Base-by-base conservation (phyloP, 2,329 filamentous ascomycete genomes). In the Drechslerella coelobrocha region DNA sequence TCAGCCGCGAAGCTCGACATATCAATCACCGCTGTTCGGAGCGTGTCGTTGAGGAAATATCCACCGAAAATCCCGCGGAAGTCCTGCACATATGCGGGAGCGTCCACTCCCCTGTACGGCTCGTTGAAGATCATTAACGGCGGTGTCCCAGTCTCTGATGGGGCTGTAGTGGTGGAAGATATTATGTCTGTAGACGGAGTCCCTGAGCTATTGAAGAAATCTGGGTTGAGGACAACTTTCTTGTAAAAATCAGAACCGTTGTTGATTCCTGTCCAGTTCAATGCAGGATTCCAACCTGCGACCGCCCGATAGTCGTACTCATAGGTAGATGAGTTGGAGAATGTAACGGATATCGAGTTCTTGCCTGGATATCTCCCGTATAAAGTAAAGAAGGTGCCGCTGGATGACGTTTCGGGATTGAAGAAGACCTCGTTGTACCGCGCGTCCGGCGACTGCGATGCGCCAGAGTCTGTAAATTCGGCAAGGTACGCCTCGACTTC, bases 291-390 rank as follows among this genome's bases (percentile, higher is more conserved):
- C 63, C 63, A 69, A 6, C 41, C 31, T 12, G 63, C 63, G n/a
- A 10, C 56, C 17, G 63, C 63, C 4, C 43, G 41, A 23, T 69
- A 69, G 2, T 37, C 14, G 12, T 69, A 69, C 19, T 56, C 29
- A 17, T 29, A 17, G 1, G 63, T 61, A 3, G 63, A 61, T 7
- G 50, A 26, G 23, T 71, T 65, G n/a, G 66, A 63, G 19, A 52
- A 71, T 6, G 59, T 71, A 21, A 71, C 23, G 17, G 54, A 39
- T n/a, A 71, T 63, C 5, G 26, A 51, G 41, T 71, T 65, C 54
- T 71, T 71, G 17, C 66, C 59, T 6, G 66, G 66, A 12, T 63
- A 71, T 59, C 66, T 54, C 10, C 66, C 66, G 41, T 61, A 59
- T 19, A 65, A 39, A 6, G 27, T 50, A 39, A 24, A 62, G 31